phyloP scores from a whole-genome alignment of 23 red algal genomes.

The Chondrus crispus region DNA sequence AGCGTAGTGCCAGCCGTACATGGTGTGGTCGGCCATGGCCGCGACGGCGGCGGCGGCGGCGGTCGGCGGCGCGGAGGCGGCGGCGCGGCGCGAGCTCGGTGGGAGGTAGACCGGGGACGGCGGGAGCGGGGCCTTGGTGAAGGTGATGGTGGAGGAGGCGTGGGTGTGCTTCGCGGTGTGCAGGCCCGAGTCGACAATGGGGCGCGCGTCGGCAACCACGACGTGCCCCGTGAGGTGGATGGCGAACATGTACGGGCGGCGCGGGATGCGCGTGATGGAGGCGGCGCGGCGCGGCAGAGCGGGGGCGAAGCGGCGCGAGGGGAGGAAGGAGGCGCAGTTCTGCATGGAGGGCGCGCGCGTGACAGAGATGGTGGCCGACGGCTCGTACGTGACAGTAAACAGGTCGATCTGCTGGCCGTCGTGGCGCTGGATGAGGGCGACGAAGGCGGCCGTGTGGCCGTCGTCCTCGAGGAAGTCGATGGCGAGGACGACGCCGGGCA shows the following conservation, averaged over 20 bases:
- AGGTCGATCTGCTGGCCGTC: constrained; percentile 30
- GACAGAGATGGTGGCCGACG: constrained; percentile 12
- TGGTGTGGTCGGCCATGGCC: not conserved
- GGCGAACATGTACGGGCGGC: constrained; percentile 59
- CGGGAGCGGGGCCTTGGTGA: not conserved
- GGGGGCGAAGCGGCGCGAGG: constrained; percentile 11
- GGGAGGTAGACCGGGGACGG: not conserved
- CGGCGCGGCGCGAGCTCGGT: not conserved
- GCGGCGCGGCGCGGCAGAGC: constrained; percentile 47
- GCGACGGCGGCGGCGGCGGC: not conserved
- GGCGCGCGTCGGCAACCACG: constrained; percentile 43
- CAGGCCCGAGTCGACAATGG: not conserved
- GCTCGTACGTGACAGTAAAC: constrained; percentile 34
- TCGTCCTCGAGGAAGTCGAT: constrained; percentile 64
- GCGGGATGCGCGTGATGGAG: constrained; percentile 34
- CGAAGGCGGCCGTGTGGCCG: constrained; percentile 22
- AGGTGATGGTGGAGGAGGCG: not conserved
- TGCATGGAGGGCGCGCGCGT: constrained; percentile 39
- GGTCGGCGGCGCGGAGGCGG: not conserved
- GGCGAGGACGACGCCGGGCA: constrained; percentile 36
- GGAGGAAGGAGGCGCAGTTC: constrained; percentile 18
- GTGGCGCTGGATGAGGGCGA: constrained; percentile 42
- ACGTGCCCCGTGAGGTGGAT: constrained; percentile 39
- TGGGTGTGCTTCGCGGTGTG: not conserved
- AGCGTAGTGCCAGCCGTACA: not conserved